phyloP scores from a whole-genome alignment of 495 filamentous ascomycete genomes.

The Aspergillus sparsus region DNA sequence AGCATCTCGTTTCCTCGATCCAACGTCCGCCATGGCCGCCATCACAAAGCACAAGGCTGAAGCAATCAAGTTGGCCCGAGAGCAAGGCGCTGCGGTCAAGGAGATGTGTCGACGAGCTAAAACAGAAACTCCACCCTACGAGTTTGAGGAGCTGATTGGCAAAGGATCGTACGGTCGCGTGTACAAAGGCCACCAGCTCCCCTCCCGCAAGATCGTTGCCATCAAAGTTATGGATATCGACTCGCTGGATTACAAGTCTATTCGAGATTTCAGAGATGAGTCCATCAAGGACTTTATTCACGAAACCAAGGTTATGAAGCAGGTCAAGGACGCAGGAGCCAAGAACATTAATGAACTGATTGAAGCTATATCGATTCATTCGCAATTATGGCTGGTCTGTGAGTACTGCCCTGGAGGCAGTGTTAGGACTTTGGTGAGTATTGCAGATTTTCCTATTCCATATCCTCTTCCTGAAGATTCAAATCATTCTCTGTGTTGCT shows the following conservation, averaged over 20 bases:
- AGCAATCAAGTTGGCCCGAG: slow-evolving; percentile 51
- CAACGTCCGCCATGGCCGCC: slow-evolving; percentile 48
- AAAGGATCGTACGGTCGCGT: slow-evolving; percentile 96
- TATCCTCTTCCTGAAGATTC: neutral
- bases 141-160: slow-evolving; percentile 85
- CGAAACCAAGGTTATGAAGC: slow-evolving; percentile 83
- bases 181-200: slow-evolving; percentile 70
- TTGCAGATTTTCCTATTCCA: slow-evolving; percentile 7
- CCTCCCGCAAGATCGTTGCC: slow-evolving; percentile 70
- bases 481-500: neutral
- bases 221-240: slow-evolving; percentile 98
- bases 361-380: slow-evolving; percentile 82
- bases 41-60: slow-evolving; percentile 52
- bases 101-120: slow-evolving; percentile 53
- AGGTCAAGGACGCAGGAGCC: slow-evolving; percentile 79
- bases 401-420: slow-evolving; percentile 96
- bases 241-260: slow-evolving; percentile 68
- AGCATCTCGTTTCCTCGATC: slow-evolving; percentile 42
- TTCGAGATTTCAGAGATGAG: slow-evolving; percentile 71
- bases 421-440: slow-evolving; percentile 76
- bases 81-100: slow-evolving; percentile 49
- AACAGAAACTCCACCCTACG: slow-evolving; percentile 60
- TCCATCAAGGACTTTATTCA: slow-evolving; percentile 84
- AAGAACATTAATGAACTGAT: slow-evolving; percentile 90
- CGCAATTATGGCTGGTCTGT: slow-evolving; percentile 91